A percentile compares a stretch with the other conserved stretches of the same genome.
phyloP scores from a whole-genome alignment of 2,329 filamentous ascomycete species.

The Phaeomoniella chlamydospora region DNA sequence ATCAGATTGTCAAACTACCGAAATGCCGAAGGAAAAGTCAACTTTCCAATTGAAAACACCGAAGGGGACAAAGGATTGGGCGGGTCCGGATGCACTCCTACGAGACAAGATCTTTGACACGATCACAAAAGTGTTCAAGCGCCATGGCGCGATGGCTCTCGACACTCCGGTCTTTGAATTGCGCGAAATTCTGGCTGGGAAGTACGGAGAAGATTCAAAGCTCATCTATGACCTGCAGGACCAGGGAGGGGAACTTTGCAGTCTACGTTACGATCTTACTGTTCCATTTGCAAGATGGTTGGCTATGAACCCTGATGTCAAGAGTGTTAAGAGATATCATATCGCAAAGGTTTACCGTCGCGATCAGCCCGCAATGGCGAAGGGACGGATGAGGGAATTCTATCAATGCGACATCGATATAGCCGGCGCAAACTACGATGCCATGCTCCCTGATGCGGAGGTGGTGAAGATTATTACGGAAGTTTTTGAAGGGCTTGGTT shows the following conservation, averaged over 20 bases:
- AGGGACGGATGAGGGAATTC: slow-evolving; percentile 88
- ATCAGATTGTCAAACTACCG: background rate
- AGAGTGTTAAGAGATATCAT: slow-evolving; percentile 85
- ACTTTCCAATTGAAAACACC: slow-evolving; percentile 67
- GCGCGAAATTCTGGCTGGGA: slow-evolving; percentile 72
- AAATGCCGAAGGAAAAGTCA: slow-evolving; percentile 22
- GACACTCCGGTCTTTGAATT: slow-evolving; percentile 78
- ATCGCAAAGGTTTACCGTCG: slow-evolving; percentile 82
- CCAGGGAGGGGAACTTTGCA: slow-evolving; percentile 73
- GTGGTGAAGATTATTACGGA: slow-evolving; percentile 73
- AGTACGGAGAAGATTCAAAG: slow-evolving; percentile 86
- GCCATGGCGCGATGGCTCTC: slow-evolving; percentile 64
- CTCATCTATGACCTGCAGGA: slow-evolving; percentile 84
- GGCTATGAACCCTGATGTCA: slow-evolving; percentile 73
- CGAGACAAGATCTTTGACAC: slow-evolving; percentile 66
- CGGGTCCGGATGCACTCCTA: slow-evolving; percentile 63
- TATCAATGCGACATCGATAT: slow-evolving; percentile 98
- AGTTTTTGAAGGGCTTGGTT: slow-evolving; percentile 68
- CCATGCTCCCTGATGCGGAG: slow-evolving; percentile 87
- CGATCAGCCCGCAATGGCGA: slow-evolving; percentile 74
- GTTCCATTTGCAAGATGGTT: slow-evolving; percentile 86
- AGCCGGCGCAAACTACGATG: slow-evolving; percentile 63
- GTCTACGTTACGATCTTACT: slow-evolving; percentile 73
- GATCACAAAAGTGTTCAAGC: slow-evolving; percentile 68
- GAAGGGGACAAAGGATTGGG: slow-evolving; percentile 84